These are phyloP conservation scores for Thermomucor indicae-seudaticae DNA, from an alignment of 371 early-diverging fungal species.

Conservation along the genomic window DNA sequence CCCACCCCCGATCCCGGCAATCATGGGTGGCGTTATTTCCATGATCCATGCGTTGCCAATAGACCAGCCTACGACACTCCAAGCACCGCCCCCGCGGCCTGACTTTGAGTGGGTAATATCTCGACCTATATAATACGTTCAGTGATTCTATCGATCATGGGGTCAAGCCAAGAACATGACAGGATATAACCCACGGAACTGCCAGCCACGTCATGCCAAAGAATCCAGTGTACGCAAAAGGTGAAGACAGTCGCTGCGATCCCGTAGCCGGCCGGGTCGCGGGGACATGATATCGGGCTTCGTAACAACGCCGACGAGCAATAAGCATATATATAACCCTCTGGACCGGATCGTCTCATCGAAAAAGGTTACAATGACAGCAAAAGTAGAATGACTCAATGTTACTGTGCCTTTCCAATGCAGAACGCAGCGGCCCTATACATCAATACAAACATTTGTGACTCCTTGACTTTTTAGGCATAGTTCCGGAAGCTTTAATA, in stretches of 20 bases:
- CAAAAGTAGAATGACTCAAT: too few relatives aligned
- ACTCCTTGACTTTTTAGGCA: too few relatives aligned
- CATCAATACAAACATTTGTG: too few relatives aligned
- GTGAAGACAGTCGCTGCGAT: constrained; percentile 37
- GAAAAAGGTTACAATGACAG: too few relatives aligned
- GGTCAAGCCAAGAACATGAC: constrained; percentile 9
- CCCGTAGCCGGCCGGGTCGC: constrained; percentile 23
- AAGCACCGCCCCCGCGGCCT: constrained; percentile 39
- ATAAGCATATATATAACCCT: constrained; percentile 23
- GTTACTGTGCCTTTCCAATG: too few relatives aligned
- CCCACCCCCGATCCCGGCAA: constrained; percentile 31
- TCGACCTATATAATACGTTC: constrained; percentile 21
- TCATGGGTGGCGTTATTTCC: constrained; percentile 39
- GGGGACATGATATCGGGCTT: constrained; percentile 27
- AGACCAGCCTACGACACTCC: constrained; percentile 40
- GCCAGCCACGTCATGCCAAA: constrained; percentile 42
- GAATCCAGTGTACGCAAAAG: constrained; percentile 32
- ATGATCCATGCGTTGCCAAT: constrained; percentile 35
- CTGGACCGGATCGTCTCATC: too few relatives aligned
- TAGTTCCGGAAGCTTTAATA: too few relatives aligned
- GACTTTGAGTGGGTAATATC: constrained; percentile 32
- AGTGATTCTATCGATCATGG: too few relatives aligned
- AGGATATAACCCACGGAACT: constrained; percentile 45
- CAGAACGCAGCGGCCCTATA: too few relatives aligned
- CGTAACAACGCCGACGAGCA: constrained; percentile 27